Percentiles rank a stretch among this genome's conserved stretches.
Conservation (phyloP, 2,329 filamentous ascomycete genomes). For the Trichoderma arundinaceum region DNA sequence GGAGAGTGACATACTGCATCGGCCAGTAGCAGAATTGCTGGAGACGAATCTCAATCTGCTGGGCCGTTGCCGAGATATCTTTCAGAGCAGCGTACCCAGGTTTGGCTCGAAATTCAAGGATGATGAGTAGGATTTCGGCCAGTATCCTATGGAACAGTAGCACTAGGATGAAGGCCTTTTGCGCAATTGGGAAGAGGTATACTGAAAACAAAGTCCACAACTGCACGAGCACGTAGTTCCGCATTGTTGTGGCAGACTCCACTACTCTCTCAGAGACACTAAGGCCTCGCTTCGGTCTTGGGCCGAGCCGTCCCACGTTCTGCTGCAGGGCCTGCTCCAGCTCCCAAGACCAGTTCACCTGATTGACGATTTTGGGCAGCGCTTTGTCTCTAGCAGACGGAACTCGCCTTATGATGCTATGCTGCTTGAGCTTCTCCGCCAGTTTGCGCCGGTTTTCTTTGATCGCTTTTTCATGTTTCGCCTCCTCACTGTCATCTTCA, state of each 20-base stretch:
- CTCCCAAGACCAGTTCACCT: conserved; percentile 96
- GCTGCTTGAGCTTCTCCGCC: conserved; percentile 84
- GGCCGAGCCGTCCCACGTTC: conserved; percentile 84
- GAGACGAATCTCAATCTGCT: conserved; percentile 94
- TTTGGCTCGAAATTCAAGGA: conserved; percentile 84
- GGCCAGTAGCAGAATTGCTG: conserved; percentile 99
- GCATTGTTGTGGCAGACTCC: conserved; percentile 86
- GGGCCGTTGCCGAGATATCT: conserved; percentile 93
- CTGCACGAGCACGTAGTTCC: conserved; percentile 72
- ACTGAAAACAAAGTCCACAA: conserved; percentile 73
- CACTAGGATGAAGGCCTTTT: conserved; percentile 73
- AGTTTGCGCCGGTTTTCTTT: conserved; percentile 69
- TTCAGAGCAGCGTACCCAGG: conserved; percentile 85
- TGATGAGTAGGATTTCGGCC: conserved; percentile 76
- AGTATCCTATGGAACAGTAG: conserved; percentile 80
- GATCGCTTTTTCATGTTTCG: conserved; percentile 62
- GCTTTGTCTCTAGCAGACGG: conserved; percentile 83
- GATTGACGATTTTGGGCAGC: conserved; percentile 81
- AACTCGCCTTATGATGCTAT: conserved; percentile 79
- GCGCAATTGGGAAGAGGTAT: conserved; percentile 80
- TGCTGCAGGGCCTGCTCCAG: conserved; percentile 84
- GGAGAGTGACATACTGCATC: conserved; percentile 89
- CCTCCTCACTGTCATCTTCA: conserved; percentile 69
- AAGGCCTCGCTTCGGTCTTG: conserved; percentile 78
- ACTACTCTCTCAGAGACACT: conserved; percentile 95